A percentile compares a stretch with the other conserved stretches of the same genome.
Evolutionary conservation across 257 asterid species (phyloP).

Genomic region (Eustoma russellianum): DNA sequence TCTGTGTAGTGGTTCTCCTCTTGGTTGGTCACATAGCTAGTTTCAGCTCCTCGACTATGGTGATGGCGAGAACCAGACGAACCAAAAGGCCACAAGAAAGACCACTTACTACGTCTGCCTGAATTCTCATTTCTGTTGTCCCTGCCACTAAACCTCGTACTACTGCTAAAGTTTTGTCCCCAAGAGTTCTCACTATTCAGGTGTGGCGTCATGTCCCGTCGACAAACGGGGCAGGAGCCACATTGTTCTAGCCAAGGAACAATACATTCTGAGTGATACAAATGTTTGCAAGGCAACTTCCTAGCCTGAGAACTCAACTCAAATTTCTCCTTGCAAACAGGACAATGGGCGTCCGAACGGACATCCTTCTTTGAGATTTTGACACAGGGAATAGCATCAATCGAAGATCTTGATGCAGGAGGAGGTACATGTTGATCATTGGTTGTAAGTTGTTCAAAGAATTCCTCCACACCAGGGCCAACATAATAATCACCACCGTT

Average conservation of each 20-base stretch:
- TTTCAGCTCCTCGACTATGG: constrained; percentile 31
- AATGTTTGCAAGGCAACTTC: constrained; percentile 71
- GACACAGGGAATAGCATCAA: constrained; percentile 57
- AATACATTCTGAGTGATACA: constrained; percentile 81
- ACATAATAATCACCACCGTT: constrained; percentile 75
- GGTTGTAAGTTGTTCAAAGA: constrained; percentile 47
- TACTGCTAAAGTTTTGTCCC: constrained; percentile 35
- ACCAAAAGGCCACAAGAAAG: constrained; percentile 84
- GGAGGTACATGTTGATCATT: constrained; percentile 51
- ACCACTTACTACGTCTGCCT: constrained; percentile 60
- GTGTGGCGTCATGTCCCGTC: constrained; percentile 42
- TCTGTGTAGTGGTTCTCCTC: constrained; percentile 39
- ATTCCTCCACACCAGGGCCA: constrained; percentile 89
- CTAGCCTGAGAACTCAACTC: constrained; percentile 60
- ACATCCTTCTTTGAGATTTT: constrained; percentile 70
- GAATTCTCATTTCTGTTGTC: constrained; percentile 23
- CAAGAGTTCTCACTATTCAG: constrained; percentile 23
- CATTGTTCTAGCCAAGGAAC: constrained; percentile 78
- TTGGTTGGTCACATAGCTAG: constrained; percentile 37
- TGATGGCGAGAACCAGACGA: constrained; percentile 36
- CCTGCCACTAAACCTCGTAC: constrained; percentile 29
- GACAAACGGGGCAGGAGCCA: constrained; percentile 84
- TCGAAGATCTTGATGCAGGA: constrained; percentile 67
- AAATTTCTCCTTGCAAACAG: constrained; percentile 76
- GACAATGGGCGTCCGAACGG: constrained; percentile 67